phyloP scores from a whole-genome alignment of 1,284 basidiomycete genomes.

The Apiotrichum mycotoxinovorans region DNA sequence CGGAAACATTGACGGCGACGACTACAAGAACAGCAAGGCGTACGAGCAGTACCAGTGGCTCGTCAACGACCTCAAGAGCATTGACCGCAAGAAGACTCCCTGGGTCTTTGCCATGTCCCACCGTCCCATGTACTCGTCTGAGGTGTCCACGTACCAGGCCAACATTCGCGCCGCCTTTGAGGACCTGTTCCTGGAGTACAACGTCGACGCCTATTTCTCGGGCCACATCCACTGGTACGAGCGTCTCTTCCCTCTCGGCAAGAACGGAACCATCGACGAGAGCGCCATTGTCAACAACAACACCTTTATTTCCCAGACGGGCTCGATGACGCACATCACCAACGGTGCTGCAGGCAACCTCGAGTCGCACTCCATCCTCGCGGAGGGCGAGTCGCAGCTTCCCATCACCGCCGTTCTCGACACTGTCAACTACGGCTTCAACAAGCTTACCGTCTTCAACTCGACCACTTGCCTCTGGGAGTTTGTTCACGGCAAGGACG shows the following conservation, averaged over 20 bases:
- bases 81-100: conserved; percentile 46
- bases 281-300: conserved; percentile 35
- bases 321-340: conserved; percentile 30
- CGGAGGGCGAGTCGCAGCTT: conserved; percentile 15
- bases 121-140: conserved; percentile 34
- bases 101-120: conserved; percentile 47
- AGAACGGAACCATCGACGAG: conserved; percentile 31
- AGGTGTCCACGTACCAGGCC: conserved; percentile 27
- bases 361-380: conserved; percentile 38
- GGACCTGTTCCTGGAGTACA: conserved; percentile 40
- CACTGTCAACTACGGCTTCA: conserved; percentile 32
- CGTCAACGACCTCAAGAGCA: conserved; percentile 33
- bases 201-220: conserved; percentile 41
- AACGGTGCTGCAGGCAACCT: conserved; percentile 43
- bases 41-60: conserved; percentile 33
- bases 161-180: conserved; percentile 45
- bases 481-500: conserved; percentile 28
- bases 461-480: conserved; percentile 27
- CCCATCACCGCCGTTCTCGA: conserved; percentile 32
- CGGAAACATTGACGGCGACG: conserved; percentile 17
- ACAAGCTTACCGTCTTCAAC: conserved; percentile 38
- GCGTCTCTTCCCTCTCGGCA: conserved; percentile 37
- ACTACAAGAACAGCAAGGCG: conserved; percentile 19
- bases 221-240: conserved; percentile 50
- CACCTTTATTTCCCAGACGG: conserved; percentile 21